Conservation (phyloP, 2,329 filamentous ascomycete species). For the Seiridium cupressi region DNA sequence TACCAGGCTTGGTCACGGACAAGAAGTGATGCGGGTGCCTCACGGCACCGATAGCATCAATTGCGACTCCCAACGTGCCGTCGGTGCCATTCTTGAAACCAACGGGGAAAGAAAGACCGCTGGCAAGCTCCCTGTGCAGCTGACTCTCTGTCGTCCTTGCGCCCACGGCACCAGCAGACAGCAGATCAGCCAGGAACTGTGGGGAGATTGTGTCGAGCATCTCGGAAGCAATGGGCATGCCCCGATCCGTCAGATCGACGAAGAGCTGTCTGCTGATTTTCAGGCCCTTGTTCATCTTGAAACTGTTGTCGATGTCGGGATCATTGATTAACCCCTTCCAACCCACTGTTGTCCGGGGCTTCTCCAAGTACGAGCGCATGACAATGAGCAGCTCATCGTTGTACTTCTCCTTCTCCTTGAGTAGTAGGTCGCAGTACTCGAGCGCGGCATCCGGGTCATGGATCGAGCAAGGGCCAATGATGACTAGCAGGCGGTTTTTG, state of each 20-base stretch:
- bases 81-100: constrained; percentile 99
- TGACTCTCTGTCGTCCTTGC: constrained; percentile 97
- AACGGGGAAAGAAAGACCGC: constrained; percentile 92
- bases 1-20: constrained; percentile 93
- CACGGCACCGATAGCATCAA: constrained; percentile 93
- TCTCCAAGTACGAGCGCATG: constrained; percentile 98
- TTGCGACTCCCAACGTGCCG: constrained; percentile 81
- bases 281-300: constrained; percentile 98
- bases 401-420: constrained; percentile 83
- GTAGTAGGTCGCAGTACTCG: constrained; percentile 85
- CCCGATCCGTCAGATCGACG: constrained; percentile 83
- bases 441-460: constrained; percentile 90
- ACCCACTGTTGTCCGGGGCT: constrained; percentile 94
- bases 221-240: constrained; percentile 95
- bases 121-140: constrained; percentile 90
- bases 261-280: constrained; percentile 86
- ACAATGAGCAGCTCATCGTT: constrained; percentile 87
- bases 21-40: constrained; percentile 94
- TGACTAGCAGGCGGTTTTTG: constrained; percentile 62
- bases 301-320: constrained; percentile 96
- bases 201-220: constrained; percentile 98
- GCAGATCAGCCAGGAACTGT: constrained; percentile 89
- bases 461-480: constrained; percentile 95
- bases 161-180: constrained; percentile 89
- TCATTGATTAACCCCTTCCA: constrained; percentile 99